phyloP scores from a whole-genome alignment of 805 yeast genomes.

The Diddensiella caesifluorescens region DNA sequence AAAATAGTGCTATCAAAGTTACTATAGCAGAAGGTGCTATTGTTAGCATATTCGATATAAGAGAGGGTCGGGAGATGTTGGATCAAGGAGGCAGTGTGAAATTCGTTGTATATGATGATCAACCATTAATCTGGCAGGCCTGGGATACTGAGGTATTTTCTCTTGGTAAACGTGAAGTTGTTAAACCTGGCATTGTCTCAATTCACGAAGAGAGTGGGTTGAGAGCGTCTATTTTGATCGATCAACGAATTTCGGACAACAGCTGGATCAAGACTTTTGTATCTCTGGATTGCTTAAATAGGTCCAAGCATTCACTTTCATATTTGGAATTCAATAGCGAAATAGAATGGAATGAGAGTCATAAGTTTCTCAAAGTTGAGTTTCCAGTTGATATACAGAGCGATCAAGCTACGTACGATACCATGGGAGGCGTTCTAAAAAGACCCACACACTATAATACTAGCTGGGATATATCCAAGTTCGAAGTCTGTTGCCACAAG shows the following conservation, averaged over 20 bases:
- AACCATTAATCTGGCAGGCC: constrained; percentile 87
- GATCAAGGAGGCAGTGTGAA: constrained; percentile 72
- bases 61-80: constrained; percentile 56
- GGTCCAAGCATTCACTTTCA: constrained; percentile 52
- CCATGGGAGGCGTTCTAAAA: constrained; percentile 75
- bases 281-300: constrained; percentile 50
- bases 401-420: constrained; percentile 69
- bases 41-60: constrained; percentile 52
- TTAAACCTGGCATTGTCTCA: constrained; percentile 36
- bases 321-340: constrained; percentile 40
- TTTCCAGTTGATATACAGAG: constrained; percentile 69
- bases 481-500: constrained; percentile 82
- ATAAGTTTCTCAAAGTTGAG: constrained; percentile 71
- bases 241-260: constrained; percentile 49
- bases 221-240: constrained; percentile 56
- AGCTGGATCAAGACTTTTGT: constrained; percentile 63
- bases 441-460: constrained; percentile 84
- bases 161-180: constrained; percentile 57
- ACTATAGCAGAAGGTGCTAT: constrained; percentile 57
- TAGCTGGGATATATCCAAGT: constrained; percentile 80
- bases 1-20: constrained; percentile 58
- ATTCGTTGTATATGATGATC: constrained; percentile 76
- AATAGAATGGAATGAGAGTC: constrained; percentile 64
- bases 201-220: constrained; percentile 48
- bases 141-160: constrained; percentile 97